Evolutionary conservation across 305 asterid species (phyloP), one percentile per base, ranked within the genome.

Genomic region (Solanum hybrid): DNA sequence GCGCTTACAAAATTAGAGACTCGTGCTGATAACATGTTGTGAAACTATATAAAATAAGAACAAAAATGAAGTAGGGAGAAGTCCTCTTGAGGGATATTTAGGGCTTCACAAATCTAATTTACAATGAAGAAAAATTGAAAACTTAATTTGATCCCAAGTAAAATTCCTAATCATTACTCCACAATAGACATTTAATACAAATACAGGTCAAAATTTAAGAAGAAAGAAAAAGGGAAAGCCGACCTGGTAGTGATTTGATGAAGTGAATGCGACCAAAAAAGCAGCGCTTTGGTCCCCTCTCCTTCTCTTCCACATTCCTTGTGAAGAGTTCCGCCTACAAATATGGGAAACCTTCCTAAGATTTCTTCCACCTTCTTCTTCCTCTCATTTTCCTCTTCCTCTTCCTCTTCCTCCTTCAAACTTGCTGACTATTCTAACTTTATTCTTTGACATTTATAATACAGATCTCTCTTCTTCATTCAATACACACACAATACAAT

Each of bases 211-310:
- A 61, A 61, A 61, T 22, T 61, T 61, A 36, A 4, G 20, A 26
- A 26, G 9, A 79, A 83, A 57, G 32, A 17, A 27, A 72, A 22
- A 80, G 27, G 7, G 72, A 61, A 72, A 84, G 88, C 90, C 92
- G 92, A 91, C 89, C 78, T 51, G 91, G 89, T 90, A 51, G 65
- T 51, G 70, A 61, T 89, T 91, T 86, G 34, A 24, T 91, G 91
- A 94, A 90, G 85, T 90, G 90, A 92, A 94, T 94, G 92, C 91
- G 91, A 92, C 93, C 91, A 91, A 88, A 90, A 87, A 83, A 86
- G 93, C 89, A 83, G 87, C 92, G 73, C 89, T 3, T 77, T 86
- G 70, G 86, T 41, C 88, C 86, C 82, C 81, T 29, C 90, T 31
- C 89, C 17, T 91, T 9, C 89, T 32, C 91, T 86, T 88, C 81